Evolutionary conservation across 805 yeast species (phyloP).

Genomic region (Wickerhamomyces bisporus): DNA sequence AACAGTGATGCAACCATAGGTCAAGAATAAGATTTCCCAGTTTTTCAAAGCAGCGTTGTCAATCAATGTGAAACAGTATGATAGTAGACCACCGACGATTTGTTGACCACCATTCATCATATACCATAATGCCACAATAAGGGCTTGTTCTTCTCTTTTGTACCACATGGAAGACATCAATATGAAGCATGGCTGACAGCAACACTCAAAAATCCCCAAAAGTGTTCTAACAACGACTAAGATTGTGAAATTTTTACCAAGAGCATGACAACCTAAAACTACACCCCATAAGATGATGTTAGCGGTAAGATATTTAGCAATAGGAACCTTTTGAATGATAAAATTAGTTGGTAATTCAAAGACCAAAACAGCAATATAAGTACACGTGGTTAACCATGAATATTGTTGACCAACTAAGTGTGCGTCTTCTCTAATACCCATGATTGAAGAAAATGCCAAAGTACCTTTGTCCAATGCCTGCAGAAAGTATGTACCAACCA

Average conservation of each 20-base stretch:
- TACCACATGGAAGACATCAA: slow-evolving; percentile 56
- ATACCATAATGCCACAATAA: slow-evolving; percentile 45
- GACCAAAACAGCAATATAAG: slow-evolving; percentile 10
- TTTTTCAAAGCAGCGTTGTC: slow-evolving; percentile 32
- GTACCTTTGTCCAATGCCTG: slow-evolving; percentile 40
- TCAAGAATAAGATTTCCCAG: slow-evolving; percentile 52
- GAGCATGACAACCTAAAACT: slow-evolving; percentile 39
- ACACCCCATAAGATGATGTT: slow-evolving; percentile 46
- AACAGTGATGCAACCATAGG: slow-evolving; percentile 46
- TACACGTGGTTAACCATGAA: slow-evolving; percentile 10
- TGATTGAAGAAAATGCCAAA: slow-evolving; percentile 37
- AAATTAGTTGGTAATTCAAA: slow-evolving; percentile 19
- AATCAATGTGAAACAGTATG: slow-evolving; percentile 32
- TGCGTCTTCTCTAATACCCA: slow-evolving; percentile 35
- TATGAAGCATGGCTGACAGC: slow-evolving; percentile 48
- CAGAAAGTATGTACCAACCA: slow-evolving; percentile 31
- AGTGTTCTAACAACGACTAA: slow-evolving; percentile 44
- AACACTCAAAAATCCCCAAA: slow-evolving; percentile 45
- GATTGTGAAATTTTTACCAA: slow-evolving; percentile 41
- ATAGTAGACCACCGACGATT: slow-evolving; percentile 35
- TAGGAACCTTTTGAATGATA: slow-evolving; percentile 43
- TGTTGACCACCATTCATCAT: slow-evolving; percentile 45
- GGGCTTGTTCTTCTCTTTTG: slow-evolving; percentile 42
- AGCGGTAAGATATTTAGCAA: slow-evolving; percentile 40
- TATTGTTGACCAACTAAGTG: slow-evolving; percentile 39